phyloP scores from a whole-genome alignment of 1,139 yeast species.

The Citeromyces hawaiiensis region DNA sequence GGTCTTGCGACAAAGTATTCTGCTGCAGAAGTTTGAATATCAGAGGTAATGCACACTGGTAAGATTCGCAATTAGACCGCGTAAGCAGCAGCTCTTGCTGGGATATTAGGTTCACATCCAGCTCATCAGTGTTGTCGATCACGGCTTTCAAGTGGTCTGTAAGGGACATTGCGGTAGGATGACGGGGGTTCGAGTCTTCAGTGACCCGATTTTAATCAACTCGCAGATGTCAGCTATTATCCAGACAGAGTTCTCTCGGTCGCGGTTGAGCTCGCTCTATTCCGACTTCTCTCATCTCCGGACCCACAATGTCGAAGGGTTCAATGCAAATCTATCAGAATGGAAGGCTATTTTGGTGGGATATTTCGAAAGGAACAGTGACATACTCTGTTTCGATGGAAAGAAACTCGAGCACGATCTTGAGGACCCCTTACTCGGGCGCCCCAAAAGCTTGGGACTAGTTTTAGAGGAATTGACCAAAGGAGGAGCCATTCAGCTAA shows the following conservation, averaged over 20 bases:
- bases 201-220: not conserved
- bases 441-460: conserved; percentile 14
- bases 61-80: not conserved
- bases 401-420: conserved; percentile 7
- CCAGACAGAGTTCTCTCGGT: conserved; percentile 21
- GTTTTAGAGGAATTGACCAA: conserved; percentile 13
- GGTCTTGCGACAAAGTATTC: not conserved
- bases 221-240: conserved; percentile 4
- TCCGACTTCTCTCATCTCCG: conserved; percentile 41
- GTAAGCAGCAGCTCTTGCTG: not conserved
- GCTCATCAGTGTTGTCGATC: not conserved
- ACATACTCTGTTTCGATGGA: conserved; percentile 7
- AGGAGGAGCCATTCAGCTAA: conserved; percentile 8
- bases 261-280: conserved; percentile 50
- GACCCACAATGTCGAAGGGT: conserved; percentile 54
- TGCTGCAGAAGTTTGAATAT: not conserved
- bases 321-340: conserved; percentile 51
- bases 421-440: conserved; percentile 7
- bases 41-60: not conserved
- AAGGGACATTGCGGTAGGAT: not conserved
- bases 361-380: conserved; percentile 9
- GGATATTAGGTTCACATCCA: not conserved
- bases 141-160: not conserved
- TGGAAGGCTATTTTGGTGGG: conserved; percentile 31
- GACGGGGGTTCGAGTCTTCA: not conserved